A percentile compares a stretch with the other conserved stretches of the same genome.
Evolutionary conservation across 2,329 filamentous ascomycete genomes (phyloP).

Genomic region (Aureobasidium sp.): DNA sequence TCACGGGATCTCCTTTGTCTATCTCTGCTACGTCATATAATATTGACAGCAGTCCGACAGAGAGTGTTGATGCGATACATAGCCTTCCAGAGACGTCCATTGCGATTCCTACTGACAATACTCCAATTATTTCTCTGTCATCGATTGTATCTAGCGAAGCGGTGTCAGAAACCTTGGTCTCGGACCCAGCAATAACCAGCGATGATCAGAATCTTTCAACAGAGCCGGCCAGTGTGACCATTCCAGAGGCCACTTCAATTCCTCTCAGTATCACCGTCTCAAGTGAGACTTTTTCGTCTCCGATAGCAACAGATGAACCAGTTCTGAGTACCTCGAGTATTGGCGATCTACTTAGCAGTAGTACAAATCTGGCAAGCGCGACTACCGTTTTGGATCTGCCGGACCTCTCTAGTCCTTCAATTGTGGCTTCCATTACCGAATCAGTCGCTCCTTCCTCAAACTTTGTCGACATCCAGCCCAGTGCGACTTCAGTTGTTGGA

Average conservation of each 20-base stretch:
- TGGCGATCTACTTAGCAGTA: background rate
- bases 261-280: background rate
- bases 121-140: background rate
- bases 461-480: background rate
- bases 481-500: background rate
- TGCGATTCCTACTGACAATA: background rate
- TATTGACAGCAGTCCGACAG: background rate
- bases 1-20: too few species aligned
- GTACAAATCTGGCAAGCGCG: background rate
- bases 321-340: background rate
- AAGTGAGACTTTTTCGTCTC: background rate
- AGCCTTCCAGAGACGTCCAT: background rate
- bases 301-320: background rate
- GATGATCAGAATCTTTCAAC: background rate
- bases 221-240: background rate
- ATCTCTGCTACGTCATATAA: background rate
- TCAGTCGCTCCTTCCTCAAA: background rate
- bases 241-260: too few species aligned
- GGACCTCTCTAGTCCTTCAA: background rate
- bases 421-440: background rate
- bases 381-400: background rate
- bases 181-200: background rate
- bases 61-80: background rate
- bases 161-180: background rate
- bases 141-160: background rate